Conservation (phyloP, 495 filamentous ascomycete species). For the Xylaria curta region DNA sequence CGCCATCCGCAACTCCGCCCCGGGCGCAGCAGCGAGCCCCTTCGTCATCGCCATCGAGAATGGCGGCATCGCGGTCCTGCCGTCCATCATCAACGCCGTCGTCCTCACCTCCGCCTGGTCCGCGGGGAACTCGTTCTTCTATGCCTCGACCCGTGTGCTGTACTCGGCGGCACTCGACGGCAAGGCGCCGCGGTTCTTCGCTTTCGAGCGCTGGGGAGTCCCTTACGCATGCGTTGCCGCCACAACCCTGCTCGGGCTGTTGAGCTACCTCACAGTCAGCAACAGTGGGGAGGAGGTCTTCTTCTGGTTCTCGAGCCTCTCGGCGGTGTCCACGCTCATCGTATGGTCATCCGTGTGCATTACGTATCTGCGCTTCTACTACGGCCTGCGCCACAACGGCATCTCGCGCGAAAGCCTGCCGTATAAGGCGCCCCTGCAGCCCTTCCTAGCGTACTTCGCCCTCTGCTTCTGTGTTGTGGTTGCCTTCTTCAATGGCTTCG, state of each 20-base stretch:
- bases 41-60: conserved; percentile 66
- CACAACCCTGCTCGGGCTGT: conserved; percentile 57
- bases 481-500: conserved; percentile 61
- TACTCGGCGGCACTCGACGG: conserved; percentile 63
- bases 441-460: conserved; percentile 65
- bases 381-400: conserved; percentile 60
- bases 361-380: conserved; percentile 64
- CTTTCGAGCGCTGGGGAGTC: conserved; percentile 60
- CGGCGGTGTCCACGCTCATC: conserved; percentile 64
- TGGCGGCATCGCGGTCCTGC: conserved; percentile 66
- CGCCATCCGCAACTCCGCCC: conserved; percentile 50
- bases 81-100: conserved; percentile 73
- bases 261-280: conserved; percentile 61
- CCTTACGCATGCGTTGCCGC: conserved; percentile 61
- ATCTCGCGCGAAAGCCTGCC: conserved; percentile 61
- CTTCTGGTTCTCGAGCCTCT: conserved; percentile 65
- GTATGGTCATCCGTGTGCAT: conserved; percentile 64
- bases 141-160: conserved; percentile 70
- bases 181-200: conserved; percentile 63
- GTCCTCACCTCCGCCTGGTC: conserved; percentile 71
- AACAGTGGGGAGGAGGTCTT: conserved; percentile 59
- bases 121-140: conserved; percentile 73
- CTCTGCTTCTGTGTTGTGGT: conserved; percentile 63
- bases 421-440: conserved; percentile 65
- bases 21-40: conserved; percentile 63